Evolutionary conservation across 768 basidiomycete genomes (phyloP).

Genomic region (Tricholoma saponaceum): DNA sequence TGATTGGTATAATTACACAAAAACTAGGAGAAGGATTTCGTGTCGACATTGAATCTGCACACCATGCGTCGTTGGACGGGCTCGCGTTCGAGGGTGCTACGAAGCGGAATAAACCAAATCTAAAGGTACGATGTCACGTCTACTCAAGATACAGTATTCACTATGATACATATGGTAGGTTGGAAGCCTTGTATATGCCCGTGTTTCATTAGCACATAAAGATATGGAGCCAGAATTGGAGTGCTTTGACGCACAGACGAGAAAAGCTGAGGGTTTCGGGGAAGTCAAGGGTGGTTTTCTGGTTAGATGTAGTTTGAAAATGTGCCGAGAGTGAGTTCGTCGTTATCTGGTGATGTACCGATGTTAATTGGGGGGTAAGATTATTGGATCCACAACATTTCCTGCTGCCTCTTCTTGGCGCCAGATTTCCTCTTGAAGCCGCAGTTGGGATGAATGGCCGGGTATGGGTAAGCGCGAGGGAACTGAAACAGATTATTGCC

Average conservation of each 20-base stretch:
- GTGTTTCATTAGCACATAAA: constrained; percentile 90
- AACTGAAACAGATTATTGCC: constrained; percentile 69
- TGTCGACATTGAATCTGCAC: constrained; percentile 90
- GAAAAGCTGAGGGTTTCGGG: constrained; percentile 90
- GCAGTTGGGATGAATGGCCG: constrained; percentile 92
- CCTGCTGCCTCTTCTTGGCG: constrained; percentile 75
- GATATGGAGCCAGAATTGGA: constrained; percentile 99
- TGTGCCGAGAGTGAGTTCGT: constrained; percentile 75
- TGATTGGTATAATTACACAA: constrained; percentile 78
- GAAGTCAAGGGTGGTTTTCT: constrained; percentile 90
- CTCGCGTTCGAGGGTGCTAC: constrained; percentile 96
- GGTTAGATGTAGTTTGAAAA: constrained; percentile 73
- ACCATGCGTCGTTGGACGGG: constrained; percentile 79
- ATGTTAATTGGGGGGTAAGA: constrained; percentile 32
- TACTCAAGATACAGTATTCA: background rate
- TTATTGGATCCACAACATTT: constrained; percentile 80
- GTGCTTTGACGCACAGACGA: constrained; percentile 91
- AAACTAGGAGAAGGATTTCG: constrained; percentile 87
- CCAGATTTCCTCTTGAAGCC: constrained; percentile 79
- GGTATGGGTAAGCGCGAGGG: constrained; percentile 82
- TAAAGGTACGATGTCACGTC: constrained; percentile 57
- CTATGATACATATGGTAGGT: constrained; percentile 45
- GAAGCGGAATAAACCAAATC: constrained; percentile 89
- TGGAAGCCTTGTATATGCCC: constrained; percentile 86
- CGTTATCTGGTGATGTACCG: background rate